A percentile compares a stretch with the other conserved stretches of the same genome.
These are phyloP conservation scores for Prunus salicina DNA, from an alignment of 306 rosid genomes.

Conservation along the genomic window DNA sequence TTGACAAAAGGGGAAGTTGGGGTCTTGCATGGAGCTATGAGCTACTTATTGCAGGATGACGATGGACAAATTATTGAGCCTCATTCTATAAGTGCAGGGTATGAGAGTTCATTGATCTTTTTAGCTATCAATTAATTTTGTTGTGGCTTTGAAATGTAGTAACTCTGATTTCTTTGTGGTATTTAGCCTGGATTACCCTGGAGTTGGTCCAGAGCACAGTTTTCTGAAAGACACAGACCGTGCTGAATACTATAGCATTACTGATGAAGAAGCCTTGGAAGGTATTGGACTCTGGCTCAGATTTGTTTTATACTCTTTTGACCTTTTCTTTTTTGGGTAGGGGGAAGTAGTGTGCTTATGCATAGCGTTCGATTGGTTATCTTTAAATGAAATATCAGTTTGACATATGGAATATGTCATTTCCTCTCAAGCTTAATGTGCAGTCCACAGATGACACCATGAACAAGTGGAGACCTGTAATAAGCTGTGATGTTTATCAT, in stretches of 20 bases:
- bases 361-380: neutral
- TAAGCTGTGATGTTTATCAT: neutral
- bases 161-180: slow-evolving; percentile 16
- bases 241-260: slow-evolving; percentile 77
- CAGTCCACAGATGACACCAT: neutral
- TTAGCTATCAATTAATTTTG: neutral
- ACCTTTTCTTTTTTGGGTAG: no score
- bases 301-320: neutral
- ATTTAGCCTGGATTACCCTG: slow-evolving; percentile 95
- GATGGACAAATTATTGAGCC: slow-evolving; percentile 98
- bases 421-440: neutral
- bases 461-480: neutral
- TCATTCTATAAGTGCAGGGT: slow-evolving; percentile 99
- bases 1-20: slow-evolving; percentile 87
- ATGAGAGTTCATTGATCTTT: slow-evolving; percentile 18
- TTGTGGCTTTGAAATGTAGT: slow-evolving; percentile 7
- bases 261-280: slow-evolving; percentile 92
- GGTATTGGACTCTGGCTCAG: slow-evolving; percentile 41
- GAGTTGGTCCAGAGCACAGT: slow-evolving; percentile 98
- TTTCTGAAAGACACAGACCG: slow-evolving; percentile 82
- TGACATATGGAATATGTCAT: neutral
- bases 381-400: neutral
- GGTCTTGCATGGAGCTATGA: slow-evolving; percentile 97
- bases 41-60: slow-evolving; percentile 90
- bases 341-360: neutral